phyloP scores from a whole-genome alignment of 2,329 filamentous ascomycete species.

The Fusarium ramigenum region DNA sequence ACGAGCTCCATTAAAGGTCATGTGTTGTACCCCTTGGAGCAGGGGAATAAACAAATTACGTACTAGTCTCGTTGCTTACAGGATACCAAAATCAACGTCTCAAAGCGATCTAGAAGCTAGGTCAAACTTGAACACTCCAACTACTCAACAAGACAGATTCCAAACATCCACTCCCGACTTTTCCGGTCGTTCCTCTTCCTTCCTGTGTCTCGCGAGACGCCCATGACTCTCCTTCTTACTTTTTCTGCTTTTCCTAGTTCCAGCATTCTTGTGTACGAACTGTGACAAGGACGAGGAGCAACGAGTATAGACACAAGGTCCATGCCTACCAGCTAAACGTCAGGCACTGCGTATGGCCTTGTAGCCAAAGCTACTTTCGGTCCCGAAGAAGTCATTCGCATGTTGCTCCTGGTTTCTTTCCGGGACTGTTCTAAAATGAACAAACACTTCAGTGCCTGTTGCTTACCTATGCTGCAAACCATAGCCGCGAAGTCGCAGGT shows the following conservation, averaged over 20 bases:
- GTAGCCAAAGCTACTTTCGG: background rate
- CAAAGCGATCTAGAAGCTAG: conserved; percentile 9
- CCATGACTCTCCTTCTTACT: background rate
- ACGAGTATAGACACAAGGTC: background rate
- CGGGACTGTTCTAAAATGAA: background rate
- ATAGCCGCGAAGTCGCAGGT: background rate
- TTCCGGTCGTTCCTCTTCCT: background rate
- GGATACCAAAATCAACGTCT: conserved; percentile 10
- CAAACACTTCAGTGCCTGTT: background rate
- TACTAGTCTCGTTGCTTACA: conserved; percentile 36
- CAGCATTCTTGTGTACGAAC: background rate
- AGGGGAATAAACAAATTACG: conserved; percentile 38
- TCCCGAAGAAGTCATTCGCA: background rate
- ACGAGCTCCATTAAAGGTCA: conserved; percentile 40
- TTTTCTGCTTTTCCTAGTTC: background rate
- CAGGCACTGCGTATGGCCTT: background rate
- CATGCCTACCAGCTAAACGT: background rate
- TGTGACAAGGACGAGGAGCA: background rate
- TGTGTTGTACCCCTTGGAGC: conserved; percentile 33
- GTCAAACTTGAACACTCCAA: conserved; percentile 9
- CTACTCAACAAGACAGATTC: conserved; percentile 8
- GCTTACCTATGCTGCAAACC: background rate
- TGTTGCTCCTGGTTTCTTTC: background rate
- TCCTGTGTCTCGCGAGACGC: background rate
- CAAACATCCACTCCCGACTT: background rate